phyloP scores from a whole-genome alignment of 306 rosid species.

The Quercus robur region DNA sequence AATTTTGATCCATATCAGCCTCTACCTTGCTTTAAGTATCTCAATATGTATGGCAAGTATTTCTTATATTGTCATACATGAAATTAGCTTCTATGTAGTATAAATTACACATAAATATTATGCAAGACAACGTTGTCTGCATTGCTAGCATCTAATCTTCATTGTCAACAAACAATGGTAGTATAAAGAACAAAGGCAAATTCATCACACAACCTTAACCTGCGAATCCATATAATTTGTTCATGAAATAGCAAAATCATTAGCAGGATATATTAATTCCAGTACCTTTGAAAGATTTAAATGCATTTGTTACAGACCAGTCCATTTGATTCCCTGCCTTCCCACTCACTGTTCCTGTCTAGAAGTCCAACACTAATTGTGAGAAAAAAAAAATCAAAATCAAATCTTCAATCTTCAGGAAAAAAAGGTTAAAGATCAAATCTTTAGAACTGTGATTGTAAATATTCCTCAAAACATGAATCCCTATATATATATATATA shows the following conservation, averaged over 20 bases:
- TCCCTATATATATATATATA: background rate
- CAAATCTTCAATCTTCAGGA: no score
- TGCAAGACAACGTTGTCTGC: background rate
- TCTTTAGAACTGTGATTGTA: background rate
- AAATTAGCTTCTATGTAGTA: background rate
- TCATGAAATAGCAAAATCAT: background rate
- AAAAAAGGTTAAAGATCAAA: background rate
- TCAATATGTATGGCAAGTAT: background rate
- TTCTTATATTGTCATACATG: background rate
- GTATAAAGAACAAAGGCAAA: background rate
- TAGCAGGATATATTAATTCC: background rate
- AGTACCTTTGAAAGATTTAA: conserved; percentile 68
- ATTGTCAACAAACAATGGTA: background rate
- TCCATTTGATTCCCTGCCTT: conserved; percentile 57
- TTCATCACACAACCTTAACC: background rate
- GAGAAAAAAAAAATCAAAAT: background rate
- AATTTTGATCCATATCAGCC: background rate
- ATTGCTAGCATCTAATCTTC: background rate
- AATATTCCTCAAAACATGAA: background rate
- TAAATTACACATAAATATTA: background rate
- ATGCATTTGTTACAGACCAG: conserved; percentile 60
- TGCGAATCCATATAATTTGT: background rate
- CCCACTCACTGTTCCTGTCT: conserved; percentile 42
- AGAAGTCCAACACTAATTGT: conserved; percentile 12
- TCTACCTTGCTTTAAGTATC: background rate